These are phyloP conservation scores for Poronia punctata DNA, from an alignment of 495 filamentous ascomycete genomes.

Conservation along the genomic window DNA sequence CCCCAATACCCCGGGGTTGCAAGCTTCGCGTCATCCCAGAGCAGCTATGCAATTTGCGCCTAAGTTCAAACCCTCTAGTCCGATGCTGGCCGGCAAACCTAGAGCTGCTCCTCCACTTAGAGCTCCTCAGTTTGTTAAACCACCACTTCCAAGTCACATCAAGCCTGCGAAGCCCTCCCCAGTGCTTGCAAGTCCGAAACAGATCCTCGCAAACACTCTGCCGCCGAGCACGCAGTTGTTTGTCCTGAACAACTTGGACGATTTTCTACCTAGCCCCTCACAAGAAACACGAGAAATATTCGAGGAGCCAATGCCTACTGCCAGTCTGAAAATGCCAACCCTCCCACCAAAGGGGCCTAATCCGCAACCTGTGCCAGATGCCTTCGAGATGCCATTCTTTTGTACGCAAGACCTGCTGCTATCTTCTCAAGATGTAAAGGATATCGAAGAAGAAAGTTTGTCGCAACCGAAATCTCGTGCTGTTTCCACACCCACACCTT, in stretches of 20 bases:
- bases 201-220: conserved; percentile 4
- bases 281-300: conserved; percentile 41
- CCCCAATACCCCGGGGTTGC: not conserved
- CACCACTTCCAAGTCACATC: conserved; percentile 2
- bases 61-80: conserved; percentile 14
- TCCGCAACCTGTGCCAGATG: not conserved
- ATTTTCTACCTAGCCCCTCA: conserved; percentile 41
- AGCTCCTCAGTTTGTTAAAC: conserved; percentile 15
- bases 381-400: conserved; percentile 25
- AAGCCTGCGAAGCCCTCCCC: not conserved
- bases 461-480: conserved; percentile 7
- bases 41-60: conserved; percentile 17
- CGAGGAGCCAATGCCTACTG: conserved; percentile 19
- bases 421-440: conserved; percentile 42
- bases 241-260: conserved; percentile 37
- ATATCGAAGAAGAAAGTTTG: conserved; percentile 27
- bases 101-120: conserved; percentile 6
- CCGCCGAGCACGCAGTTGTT: conserved; percentile 39
- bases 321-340: not conserved
- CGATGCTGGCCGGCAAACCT: too few relatives aligned
- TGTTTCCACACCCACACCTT: not conserved
- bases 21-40: conserved; percentile 11
- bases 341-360: not conserved
- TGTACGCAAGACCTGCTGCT: conserved; percentile 40
- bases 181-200: not conserved